These are phyloP conservation scores for Fragaria nilgerrensis DNA, from an alignment of 306 rosid species.

Conservation along the genomic window DNA sequence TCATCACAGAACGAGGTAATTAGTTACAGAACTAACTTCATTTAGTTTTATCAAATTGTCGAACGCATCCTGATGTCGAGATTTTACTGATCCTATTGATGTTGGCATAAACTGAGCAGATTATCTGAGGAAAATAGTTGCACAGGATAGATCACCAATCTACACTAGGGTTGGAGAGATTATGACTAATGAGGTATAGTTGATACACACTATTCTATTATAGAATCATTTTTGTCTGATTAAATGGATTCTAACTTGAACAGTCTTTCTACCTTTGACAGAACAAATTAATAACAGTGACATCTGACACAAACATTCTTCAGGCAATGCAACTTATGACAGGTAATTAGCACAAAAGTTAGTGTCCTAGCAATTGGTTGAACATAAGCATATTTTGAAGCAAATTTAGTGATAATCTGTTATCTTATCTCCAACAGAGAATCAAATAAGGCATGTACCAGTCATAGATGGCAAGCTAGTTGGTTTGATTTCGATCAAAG, in stretches of 20 bases:
- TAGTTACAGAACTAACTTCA: slow-evolving; percentile 5
- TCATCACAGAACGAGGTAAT: slow-evolving; percentile 89
- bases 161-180: slow-evolving; percentile 66
- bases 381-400: background rate
- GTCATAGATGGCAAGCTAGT: slow-evolving; percentile 83
- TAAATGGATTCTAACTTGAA: background rate
- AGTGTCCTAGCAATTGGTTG: background rate
- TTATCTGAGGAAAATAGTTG: slow-evolving; percentile 65
- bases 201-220: background rate
- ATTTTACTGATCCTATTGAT: background rate
- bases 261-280: slow-evolving; percentile 26
- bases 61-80: background rate
- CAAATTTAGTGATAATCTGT: background rate
- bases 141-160: slow-evolving; percentile 74
- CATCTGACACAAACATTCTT: slow-evolving; percentile 73
- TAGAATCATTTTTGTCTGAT: background rate
- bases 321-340: slow-evolving; percentile 92
- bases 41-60: background rate
- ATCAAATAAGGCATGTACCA: slow-evolving; percentile 70
- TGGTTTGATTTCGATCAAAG: slow-evolving; percentile 87
- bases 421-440: slow-evolving; percentile 43
- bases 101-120: slow-evolving; percentile 41
- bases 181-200: slow-evolving; percentile 77
- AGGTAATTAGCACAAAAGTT: slow-evolving; percentile 35
- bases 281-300: slow-evolving; percentile 64